Base-by-base conservation (phyloP, 495 filamentous ascomycete species). In the Xanthoparmelia taractica region DNA sequence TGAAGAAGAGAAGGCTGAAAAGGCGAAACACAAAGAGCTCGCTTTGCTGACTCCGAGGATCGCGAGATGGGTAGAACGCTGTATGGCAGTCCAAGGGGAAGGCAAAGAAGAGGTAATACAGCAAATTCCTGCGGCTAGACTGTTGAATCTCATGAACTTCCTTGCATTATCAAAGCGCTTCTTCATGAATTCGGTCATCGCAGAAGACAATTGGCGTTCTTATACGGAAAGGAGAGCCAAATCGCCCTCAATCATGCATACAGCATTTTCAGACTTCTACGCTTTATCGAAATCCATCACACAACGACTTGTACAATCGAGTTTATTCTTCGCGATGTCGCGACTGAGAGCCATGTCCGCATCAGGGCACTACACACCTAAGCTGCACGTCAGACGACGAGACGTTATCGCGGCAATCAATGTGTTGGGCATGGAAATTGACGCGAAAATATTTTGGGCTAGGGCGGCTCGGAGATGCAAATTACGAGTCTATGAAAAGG, bases 161-260 rank as follows among this genome's bases (percentile, higher is more conserved):
- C 74, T 94, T 8, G 65, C 73, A 20, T 74, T 96, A 8, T 87
- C 89, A 0, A 75, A 78, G 29, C 76, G 77, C 6, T 45, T 93
- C 2, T 94, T 95, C 68, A 95, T 96, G 92, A 93, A 94, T 71
- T 80, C 82, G 7, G 74, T 77, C 4, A 74, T 80, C 40, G 62
- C 70, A 54, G 82, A 87, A 45, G 78, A 85, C 56, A 91, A 91
- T 67, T 96, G 89, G 89, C 74, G 69, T 20, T 74, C 75, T 59
- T 58, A 87, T 10, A 75, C 74, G 11, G 72, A 73, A 27, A 63
- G 69, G 55, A 74, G 71, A 4, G 81, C 1, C 10, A 33, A 88
- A 33, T 71, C 65, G 5, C 90, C 91, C 0, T 81, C 87, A 0
- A 83, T 96, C 20, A 80, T 77, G 67, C 79, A 73, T 65, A 89